phyloP scores from a whole-genome alignment of 2,329 filamentous ascomycete genomes.

The Aspergillus bombycis region DNA sequence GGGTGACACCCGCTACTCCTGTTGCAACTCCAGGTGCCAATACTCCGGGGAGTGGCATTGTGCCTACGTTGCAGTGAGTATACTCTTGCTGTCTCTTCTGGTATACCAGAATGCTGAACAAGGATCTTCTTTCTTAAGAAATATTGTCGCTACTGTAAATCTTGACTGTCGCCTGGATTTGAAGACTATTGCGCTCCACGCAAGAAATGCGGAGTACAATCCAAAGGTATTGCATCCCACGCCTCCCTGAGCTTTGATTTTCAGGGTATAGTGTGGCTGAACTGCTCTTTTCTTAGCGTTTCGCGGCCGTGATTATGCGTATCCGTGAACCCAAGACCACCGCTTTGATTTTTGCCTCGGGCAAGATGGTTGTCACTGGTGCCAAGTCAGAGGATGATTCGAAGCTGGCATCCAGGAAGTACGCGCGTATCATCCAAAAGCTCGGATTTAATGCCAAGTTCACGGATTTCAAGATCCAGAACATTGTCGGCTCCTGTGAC shows the following conservation, averaged over 20 bases:
- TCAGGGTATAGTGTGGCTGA: slow-evolving; percentile 50
- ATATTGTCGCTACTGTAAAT: slow-evolving; percentile 99
- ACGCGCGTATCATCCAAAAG: slow-evolving; percentile 99
- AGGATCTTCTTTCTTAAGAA: slow-evolving; percentile 63
- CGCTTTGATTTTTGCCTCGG: slow-evolving; percentile 93
- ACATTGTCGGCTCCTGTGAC: slow-evolving; percentile 97
- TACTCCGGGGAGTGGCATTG: slow-evolving; percentile 83
- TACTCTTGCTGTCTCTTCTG: slow-evolving; percentile 52
- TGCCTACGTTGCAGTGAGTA: slow-evolving; percentile 96
- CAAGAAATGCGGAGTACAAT: slow-evolving; percentile 97
- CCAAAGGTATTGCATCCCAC: slow-evolving; percentile 73
- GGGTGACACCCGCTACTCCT: slow-evolving; percentile 86
- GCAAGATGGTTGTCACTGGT: slow-evolving; percentile 99
- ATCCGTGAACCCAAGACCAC: slow-evolving; percentile 99
- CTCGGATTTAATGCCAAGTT: slow-evolving; percentile 99
- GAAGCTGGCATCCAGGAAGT: slow-evolving; percentile 95
- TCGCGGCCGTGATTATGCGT: slow-evolving; percentile 98
- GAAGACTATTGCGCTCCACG: slow-evolving; percentile 98
- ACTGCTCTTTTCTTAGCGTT: slow-evolving; percentile 69
- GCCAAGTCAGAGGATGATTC: slow-evolving; percentile 98
- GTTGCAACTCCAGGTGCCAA: slow-evolving; percentile 86
- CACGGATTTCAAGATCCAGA: slow-evolving; percentile 99
- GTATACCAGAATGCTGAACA: slow-evolving; percentile 55
- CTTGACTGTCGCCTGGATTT: slow-evolving; percentile 95
- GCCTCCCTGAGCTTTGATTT: slow-evolving; percentile 34